Evolutionary conservation across 257 asterid genomes (phyloP), one percentile per base, ranked within the genome.

Genomic region (Penstemon davidsonii): DNA sequence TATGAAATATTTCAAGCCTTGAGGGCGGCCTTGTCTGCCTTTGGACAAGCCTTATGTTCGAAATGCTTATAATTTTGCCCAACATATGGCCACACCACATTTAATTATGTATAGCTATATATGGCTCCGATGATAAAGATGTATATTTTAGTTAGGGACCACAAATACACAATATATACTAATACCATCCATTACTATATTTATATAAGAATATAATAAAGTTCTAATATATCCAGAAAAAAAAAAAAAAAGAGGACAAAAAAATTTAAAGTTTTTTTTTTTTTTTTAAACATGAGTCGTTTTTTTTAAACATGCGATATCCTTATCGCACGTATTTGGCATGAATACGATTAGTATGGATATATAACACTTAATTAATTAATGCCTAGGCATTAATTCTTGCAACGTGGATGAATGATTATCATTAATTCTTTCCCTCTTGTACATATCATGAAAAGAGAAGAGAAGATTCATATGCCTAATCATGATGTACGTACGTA

Each of bases 21-120:
- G 76, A 72, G 54, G 78, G 68, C 75, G 74, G 71, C 78, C 62
- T 58, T 81, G 86, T 81, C 86, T 78, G 72, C 76, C 76, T 78
- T 66, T 62, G 49, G 45, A 69, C 75, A 75, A 62, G 65, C 75
- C 77, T 64, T 40, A 62, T 81, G 83, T 75, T 80, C 73, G 72
- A 66, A 75, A 11, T 69, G 18, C 61, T 52, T 60, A 19, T 4
- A 55, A 51, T 58, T 68, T 43, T 39, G 4, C 44, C 85, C 79
- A 71, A 81, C 85, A 77, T 76, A 7, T 73, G 69, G 63, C 72
- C 70, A 15, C 64, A 64, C 57, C 61, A 73, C 62, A 61, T 78
- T 81, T 41, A 77, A 45, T 76, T 60, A 36, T 77, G 76, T 71
- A 68, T 75, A 61, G 61, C 12, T 44, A 55, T 54, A 25, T 25